phyloP scores from a whole-genome alignment of 345 rosid genomes.

The Salix arbutifolia region DNA sequence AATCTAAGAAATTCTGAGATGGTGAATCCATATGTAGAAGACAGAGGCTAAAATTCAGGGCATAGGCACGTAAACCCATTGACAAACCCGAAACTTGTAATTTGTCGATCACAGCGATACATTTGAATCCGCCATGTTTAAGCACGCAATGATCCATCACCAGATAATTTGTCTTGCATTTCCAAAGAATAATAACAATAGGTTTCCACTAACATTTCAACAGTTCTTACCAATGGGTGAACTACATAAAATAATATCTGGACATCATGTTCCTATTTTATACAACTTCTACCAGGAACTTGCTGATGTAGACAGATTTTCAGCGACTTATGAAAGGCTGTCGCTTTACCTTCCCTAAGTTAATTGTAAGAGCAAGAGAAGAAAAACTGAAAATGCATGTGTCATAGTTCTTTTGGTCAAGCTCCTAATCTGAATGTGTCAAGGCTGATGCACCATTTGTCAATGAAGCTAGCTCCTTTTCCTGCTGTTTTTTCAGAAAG shows the following conservation, averaged over 20 bases:
- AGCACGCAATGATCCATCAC: not conserved
- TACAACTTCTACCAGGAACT: slow-evolving; percentile 27
- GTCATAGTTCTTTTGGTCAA: slow-evolving; percentile 5
- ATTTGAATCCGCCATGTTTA: not conserved
- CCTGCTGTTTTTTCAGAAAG: slow-evolving; percentile 71
- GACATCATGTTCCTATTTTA: slow-evolving; percentile 23
- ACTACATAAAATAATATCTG: slow-evolving; percentile 15
- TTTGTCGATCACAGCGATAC: not conserved
- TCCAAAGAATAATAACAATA: slow-evolving; percentile 14
- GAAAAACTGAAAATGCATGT: not conserved
- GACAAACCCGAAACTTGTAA: not conserved
- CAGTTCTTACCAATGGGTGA: not conserved
- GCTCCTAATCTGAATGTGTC: slow-evolving; percentile 37
- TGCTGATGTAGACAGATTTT: slow-evolving; percentile 9
- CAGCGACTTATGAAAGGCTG: not conserved
- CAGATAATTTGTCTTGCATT: slow-evolving; percentile 14
- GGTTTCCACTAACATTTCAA: slow-evolving; percentile 15
- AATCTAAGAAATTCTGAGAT: not conserved
- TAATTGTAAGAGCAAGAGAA: not conserved
- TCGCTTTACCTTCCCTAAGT: slow-evolving; percentile 6
- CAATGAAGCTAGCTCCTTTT: slow-evolving; percentile 46
- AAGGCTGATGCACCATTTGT: slow-evolving; percentile 19
- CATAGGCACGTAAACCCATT: not conserved
- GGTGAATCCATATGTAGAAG: not conserved
- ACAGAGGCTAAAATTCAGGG: not conserved